A percentile compares a stretch with the other conserved stretches of the same genome.
These are phyloP conservation scores for Neofusicoccum sp. DNA, from an alignment of 2,329 filamentous ascomycete species.

Conservation along the genomic window DNA sequence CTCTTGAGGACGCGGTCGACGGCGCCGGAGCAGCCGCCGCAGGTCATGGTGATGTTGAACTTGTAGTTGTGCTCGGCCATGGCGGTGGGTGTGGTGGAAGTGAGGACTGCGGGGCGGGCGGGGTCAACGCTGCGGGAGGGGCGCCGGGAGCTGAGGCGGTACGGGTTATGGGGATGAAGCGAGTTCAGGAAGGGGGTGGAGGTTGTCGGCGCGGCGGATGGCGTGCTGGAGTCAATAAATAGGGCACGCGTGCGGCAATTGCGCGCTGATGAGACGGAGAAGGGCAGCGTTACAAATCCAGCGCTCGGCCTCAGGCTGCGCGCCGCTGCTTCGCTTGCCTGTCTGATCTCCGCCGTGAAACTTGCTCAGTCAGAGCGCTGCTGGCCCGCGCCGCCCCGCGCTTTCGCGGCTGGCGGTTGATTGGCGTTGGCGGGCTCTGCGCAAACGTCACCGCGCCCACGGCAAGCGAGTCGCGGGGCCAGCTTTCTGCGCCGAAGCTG, in stretches of 20 bases:
- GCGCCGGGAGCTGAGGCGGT: neutral
- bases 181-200: neutral
- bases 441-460: constrained; percentile 10
- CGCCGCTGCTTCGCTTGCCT: constrained; percentile 13
- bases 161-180: neutral
- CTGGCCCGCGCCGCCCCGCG: constrained; percentile 2
- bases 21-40: constrained; percentile 84
- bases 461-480: constrained; percentile 1
- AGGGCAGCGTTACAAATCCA: constrained; percentile 14
- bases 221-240: constrained; percentile 13
- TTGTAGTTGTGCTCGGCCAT: constrained; percentile 87
- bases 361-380: constrained; percentile 30
- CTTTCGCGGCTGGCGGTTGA: neutral
- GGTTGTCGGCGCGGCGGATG: neutral
- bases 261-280: neutral
- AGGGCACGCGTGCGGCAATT: neutral
- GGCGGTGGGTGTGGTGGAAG: constrained; percentile 30
- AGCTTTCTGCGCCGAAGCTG: neutral
- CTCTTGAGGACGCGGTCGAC: constrained; percentile 90
- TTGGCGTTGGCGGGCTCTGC: neutral
- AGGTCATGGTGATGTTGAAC: constrained; percentile 92
- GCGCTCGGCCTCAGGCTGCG: neutral
- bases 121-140: neutral
- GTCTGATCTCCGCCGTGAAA: constrained; percentile 27
- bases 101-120: neutral